These are phyloP conservation scores for Biscogniauxia mediterranea DNA, from an alignment of 2,329 filamentous ascomycete species.

Conservation along the genomic window DNA sequence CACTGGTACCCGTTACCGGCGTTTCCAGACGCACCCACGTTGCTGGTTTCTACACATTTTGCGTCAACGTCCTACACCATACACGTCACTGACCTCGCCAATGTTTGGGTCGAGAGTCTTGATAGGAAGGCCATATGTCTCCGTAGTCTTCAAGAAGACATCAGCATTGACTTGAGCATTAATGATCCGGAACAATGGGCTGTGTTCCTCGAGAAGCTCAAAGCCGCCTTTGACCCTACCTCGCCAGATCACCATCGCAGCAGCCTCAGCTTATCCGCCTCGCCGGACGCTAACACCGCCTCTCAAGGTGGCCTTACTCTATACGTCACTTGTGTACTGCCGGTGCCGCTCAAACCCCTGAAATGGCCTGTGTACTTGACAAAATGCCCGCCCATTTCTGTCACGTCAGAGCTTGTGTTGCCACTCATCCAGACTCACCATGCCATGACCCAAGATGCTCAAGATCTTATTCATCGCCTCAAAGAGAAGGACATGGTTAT, in stretches of 20 bases:
- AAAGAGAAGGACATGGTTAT: constrained; percentile 53
- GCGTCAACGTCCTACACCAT: constrained; percentile 58
- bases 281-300: constrained; percentile 32
- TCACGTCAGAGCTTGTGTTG: constrained; percentile 50
- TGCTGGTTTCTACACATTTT: constrained; percentile 63
- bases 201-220: constrained; percentile 64
- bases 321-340: constrained; percentile 58
- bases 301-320: constrained; percentile 47
- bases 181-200: constrained; percentile 62
- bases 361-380: constrained; percentile 63
- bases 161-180: constrained; percentile 71
- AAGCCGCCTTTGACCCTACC: constrained; percentile 48
- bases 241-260: constrained; percentile 44
- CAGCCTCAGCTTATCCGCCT: constrained; percentile 42
- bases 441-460: constrained; percentile 39
- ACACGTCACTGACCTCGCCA: constrained; percentile 68
- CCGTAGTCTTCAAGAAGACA: constrained; percentile 61
- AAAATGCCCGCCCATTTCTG: constrained; percentile 40
- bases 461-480: constrained; percentile 43
- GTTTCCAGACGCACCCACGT: constrained; percentile 49
- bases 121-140: constrained; percentile 60
- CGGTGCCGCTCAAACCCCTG: constrained; percentile 60
- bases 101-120: constrained; percentile 69
- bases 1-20: constrained; percentile 50
- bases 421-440: constrained; percentile 50